Evolutionary conservation across 2,329 filamentous ascomycete species (phyloP).

Genomic region (Waltergamsia citrina): DNA sequence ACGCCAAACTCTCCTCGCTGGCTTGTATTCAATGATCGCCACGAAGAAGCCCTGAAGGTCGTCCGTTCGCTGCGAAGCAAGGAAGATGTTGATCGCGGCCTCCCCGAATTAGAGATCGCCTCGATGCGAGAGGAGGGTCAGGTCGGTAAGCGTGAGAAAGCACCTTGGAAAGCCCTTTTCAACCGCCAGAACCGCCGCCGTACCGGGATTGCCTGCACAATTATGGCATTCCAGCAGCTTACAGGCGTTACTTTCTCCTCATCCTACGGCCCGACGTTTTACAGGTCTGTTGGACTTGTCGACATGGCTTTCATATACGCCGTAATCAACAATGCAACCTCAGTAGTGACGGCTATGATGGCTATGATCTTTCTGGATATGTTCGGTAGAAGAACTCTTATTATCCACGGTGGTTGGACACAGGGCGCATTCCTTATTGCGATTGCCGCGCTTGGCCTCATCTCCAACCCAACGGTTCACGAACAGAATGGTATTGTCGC

Average conservation of each 20-base stretch:
- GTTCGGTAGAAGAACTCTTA: constrained; percentile 7
- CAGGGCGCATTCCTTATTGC: constrained; percentile 8
- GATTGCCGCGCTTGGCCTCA: constrained; percentile 7
- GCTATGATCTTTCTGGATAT: constrained; percentile 8
- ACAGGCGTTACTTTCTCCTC: constrained; percentile 1
- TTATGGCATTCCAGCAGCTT: not conserved
- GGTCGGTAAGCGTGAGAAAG: not conserved
- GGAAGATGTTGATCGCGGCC: not conserved
- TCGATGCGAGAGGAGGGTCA: not conserved
- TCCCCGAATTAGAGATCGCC: not conserved
- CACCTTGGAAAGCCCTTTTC: not conserved
- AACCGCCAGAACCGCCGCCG: not conserved
- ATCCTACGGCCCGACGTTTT: not conserved
- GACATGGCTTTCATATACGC: constrained; percentile 1
- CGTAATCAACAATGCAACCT: constrained; percentile 8
- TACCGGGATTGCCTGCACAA: too few species aligned
- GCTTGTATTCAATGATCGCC: constrained; percentile 5
- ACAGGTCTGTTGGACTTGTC: not conserved
- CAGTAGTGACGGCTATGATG: constrained; percentile 6
- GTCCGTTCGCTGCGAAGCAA: constrained; percentile 2
- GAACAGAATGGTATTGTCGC: constrained; percentile 4
- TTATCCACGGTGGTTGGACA: constrained; percentile 7
- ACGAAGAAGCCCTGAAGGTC: constrained; percentile 3
- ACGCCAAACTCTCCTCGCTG: constrained; percentile 4
- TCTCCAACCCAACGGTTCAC: constrained; percentile 1